A percentile compares a stretch with the other conserved stretches of the same genome.
These are phyloP conservation scores for Graphilbum fragrans DNA, from an alignment of 2,329 filamentous ascomycete genomes.

Conservation along the genomic window DNA sequence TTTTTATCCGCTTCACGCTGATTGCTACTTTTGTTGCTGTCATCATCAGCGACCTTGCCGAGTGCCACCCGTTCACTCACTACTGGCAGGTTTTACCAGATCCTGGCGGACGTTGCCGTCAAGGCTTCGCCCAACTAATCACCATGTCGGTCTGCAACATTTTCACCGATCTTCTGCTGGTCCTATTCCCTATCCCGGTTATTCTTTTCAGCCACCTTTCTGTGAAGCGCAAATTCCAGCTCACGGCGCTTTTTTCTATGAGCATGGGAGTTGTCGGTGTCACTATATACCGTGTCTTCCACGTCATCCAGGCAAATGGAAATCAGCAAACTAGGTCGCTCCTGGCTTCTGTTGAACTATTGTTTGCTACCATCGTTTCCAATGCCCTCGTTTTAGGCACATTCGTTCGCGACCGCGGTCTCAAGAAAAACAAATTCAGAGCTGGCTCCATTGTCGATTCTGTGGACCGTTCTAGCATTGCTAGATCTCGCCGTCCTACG, in stretches of 20 bases:
- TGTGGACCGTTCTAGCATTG: conserved; percentile 33
- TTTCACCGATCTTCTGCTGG: conserved; percentile 75
- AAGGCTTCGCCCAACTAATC: conserved; percentile 76
- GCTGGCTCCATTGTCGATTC: conserved; percentile 52
- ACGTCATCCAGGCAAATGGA: conserved; percentile 58
- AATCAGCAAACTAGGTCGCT: conserved; percentile 80
- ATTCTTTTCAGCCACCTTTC: conserved; percentile 70
- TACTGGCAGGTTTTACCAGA: conserved; percentile 81
- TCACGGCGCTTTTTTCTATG: conserved; percentile 71
- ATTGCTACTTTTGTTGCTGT: conserved; percentile 69
- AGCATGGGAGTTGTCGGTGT: conserved; percentile 70
- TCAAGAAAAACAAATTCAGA: conserved; percentile 81
- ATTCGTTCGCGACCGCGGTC: conserved; percentile 78
- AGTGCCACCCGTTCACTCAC: conserved; percentile 65
- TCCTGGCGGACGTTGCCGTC: conserved; percentile 73
- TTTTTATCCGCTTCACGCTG: conserved; percentile 63
- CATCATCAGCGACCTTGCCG: conserved; percentile 66
- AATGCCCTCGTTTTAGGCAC: conserved; percentile 87
- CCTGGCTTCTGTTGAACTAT: conserved; percentile 77
- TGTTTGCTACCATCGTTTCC: conserved; percentile 76
- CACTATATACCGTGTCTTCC: conserved; percentile 69
- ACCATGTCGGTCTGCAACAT: conserved; percentile 87
- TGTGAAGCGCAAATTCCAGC: conserved; percentile 64
- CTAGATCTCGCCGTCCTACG: conserved; percentile 30
- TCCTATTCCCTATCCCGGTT: conserved; percentile 82